These are phyloP conservation scores for Penicillium ochrochloron DNA, from an alignment of 495 filamentous ascomycete species.

Conservation along the genomic window DNA sequence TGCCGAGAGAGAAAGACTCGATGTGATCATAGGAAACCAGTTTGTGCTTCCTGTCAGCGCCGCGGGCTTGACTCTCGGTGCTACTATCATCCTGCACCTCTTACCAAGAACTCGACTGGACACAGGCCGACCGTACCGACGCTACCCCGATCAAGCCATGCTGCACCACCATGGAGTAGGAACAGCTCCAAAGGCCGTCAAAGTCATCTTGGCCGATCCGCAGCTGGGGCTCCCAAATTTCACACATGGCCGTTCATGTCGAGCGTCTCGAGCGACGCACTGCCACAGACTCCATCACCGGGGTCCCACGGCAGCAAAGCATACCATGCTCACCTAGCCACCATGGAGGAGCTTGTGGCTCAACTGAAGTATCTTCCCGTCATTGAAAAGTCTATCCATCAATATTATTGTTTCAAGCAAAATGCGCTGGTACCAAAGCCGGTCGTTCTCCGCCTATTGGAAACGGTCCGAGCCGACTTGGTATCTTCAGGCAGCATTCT, in stretches of 20 bases:
- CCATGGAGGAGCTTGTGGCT: constrained; percentile 25
- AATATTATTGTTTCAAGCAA: constrained; percentile 22
- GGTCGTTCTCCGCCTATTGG: constrained; percentile 18
- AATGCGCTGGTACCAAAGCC: constrained; percentile 22
- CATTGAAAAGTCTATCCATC: constrained; percentile 24
- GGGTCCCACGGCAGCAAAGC: constrained; percentile 16
- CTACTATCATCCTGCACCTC: constrained; percentile 29
- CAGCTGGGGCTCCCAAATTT: constrained; percentile 22
- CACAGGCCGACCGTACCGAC: constrained; percentile 8
- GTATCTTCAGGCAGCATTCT: constrained; percentile 17
- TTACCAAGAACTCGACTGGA: constrained; percentile 20
- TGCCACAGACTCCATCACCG: constrained; percentile 8
- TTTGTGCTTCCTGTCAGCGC: constrained; percentile 26
- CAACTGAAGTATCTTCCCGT: constrained; percentile 20
- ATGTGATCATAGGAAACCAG: constrained; percentile 27
- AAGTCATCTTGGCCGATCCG: constrained; percentile 6
- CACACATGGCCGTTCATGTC: constrained; percentile 29
- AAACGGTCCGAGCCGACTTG: constrained; percentile 9
- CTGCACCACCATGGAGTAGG: constrained; percentile 12
- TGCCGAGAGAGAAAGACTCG: constrained; percentile 24
- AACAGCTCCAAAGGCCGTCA: background rate
- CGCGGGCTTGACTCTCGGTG: constrained; percentile 23
- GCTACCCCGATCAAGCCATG: constrained; percentile 9
- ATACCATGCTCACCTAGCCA: constrained; percentile 11
- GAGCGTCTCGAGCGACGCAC: constrained; percentile 5